Base-by-base conservation (phyloP, 805 yeast genomes). In the Starmerella apicola region DNA sequence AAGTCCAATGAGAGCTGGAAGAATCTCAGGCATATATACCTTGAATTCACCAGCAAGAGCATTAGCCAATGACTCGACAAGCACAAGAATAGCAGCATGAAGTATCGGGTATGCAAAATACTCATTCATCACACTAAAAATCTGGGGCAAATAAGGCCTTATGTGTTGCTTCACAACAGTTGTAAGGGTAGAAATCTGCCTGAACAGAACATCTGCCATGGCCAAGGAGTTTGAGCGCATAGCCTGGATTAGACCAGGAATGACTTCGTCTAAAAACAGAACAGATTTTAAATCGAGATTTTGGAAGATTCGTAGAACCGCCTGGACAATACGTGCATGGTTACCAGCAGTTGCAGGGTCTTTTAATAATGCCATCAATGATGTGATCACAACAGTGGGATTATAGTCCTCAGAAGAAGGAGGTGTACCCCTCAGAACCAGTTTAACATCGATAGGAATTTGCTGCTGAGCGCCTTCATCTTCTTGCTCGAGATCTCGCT, bases 31-130 rank as follows among this genome's bases (percentile, higher is more conserved):
- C 43, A 91, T 65, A 54, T 79, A 78, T 57, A 78, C 68, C 51
- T 84, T 91, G 64, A 91, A 91, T 54, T 91, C 98, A 6, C 94
- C 93, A 42, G 84, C 94, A 36, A 91, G 64, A 0, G 96, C 85
- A 38, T 71, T 73, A 0, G 95, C 81, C 23, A 91, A 73, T 3
- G 85, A 74, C 55, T 88, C 96, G 18, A 86, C 73, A 25, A 88
- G 70, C 19, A 77, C 73, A 28, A 91, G 73, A 18, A 88, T 79
- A 0, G 86, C 80, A 3, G 76, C 76, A 54, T 86, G 94, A 34
- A 86, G 63, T 40, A 76, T 67, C 16, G 75, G 70, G 18, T 64
- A 53, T 10, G 64, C 61, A 58, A 85, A 86, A 45, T 76, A 83
- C 46, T 83, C 93, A 45, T 74, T 74, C 38, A 88, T 74, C 0